Percentiles rank a stretch among this genome's conserved stretches.
These are phyloP conservation scores for Fragaria iinumae DNA, from an alignment of 306 rosid species.

Conservation along the genomic window DNA sequence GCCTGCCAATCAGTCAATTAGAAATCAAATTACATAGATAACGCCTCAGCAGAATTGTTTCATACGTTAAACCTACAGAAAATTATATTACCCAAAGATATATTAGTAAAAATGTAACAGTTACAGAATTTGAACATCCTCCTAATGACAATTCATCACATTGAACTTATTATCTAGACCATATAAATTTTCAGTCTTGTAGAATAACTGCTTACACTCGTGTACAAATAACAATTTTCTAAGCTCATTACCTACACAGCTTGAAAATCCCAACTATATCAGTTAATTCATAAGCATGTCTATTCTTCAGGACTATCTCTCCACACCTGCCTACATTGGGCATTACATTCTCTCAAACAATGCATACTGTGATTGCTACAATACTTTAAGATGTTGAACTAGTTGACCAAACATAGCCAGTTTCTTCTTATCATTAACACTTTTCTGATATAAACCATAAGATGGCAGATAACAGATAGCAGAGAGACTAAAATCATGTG, in stretches of 20 bases:
- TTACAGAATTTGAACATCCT: not conserved
- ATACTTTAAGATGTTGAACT: not conserved
- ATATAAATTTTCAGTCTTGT: not conserved
- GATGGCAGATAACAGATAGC: not conserved
- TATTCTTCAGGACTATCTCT: not conserved
- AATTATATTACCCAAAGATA: too few relatives aligned
- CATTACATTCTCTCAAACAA: not conserved
- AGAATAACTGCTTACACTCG: not conserved
- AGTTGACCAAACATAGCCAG: not conserved
- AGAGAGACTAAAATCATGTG: not conserved
- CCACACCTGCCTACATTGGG: not conserved
- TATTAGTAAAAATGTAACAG: not conserved
- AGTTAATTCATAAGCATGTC: not conserved
- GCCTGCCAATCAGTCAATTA: slow-evolving; percentile 57
- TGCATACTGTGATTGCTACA: not conserved
- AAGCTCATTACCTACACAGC: not conserved
- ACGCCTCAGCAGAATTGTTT: slow-evolving; percentile 15
- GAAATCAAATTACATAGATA: slow-evolving; percentile 22
- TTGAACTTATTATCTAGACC: slow-evolving; percentile 3
- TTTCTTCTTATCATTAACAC: not conserved
- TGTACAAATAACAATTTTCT: not conserved
- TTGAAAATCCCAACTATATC: not conserved
- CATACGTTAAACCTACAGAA: not conserved
- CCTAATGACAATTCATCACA: not conserved
- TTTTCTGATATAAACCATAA: not conserved